Base-by-base conservation (phyloP, 306 rosid genomes). In the Prinsepia uniflora region DNA sequence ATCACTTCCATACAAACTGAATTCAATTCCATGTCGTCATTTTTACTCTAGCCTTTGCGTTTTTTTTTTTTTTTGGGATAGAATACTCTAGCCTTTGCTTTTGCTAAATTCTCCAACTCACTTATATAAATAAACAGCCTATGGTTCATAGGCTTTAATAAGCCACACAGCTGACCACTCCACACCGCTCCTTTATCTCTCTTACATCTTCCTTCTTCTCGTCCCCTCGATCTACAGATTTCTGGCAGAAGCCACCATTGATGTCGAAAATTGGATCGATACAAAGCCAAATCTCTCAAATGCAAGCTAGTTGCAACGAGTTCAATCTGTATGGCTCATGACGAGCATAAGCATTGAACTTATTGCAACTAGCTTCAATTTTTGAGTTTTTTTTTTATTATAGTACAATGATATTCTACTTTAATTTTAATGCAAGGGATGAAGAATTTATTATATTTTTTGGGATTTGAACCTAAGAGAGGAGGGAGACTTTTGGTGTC, bases 241-340 rank as follows among this genome's bases (percentile, higher is more conserved):
- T 75, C 67, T 13, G 78, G 78, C 81, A 60, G 64, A 73, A 76
- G 71, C 73, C 53, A 86, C 67, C 10, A 40, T 10, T 18, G 61
- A 56, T 47, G 63, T 53, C 4, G 55, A 54, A 30, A 30, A 30
- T 30, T 3, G 20, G 36, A 56, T 50, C 69, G 67, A 7, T 67
- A 76, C 19, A 70, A 19, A 53, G 68, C 79, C 55, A 62, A 74
- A 50, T 79, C 85, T 70, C 76, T 78, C 18, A 81, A 75, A 68
- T 82, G 71, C 77, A 84, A 88, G 75, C 59, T 84, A 6, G 76
- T 76, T 14, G 87, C 85, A 52, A 62, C 76, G 41, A 73, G 74
- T 70, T 70, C 74, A 43, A 14, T 70, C 44, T 17, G 43, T 56
- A 69, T 47, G 74, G 55, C 74, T 3, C 36, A 2, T 30, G 2